Conservation (phyloP, 2,329 filamentous ascomycete genomes). For the Aspergillus thermomutatus region DNA sequence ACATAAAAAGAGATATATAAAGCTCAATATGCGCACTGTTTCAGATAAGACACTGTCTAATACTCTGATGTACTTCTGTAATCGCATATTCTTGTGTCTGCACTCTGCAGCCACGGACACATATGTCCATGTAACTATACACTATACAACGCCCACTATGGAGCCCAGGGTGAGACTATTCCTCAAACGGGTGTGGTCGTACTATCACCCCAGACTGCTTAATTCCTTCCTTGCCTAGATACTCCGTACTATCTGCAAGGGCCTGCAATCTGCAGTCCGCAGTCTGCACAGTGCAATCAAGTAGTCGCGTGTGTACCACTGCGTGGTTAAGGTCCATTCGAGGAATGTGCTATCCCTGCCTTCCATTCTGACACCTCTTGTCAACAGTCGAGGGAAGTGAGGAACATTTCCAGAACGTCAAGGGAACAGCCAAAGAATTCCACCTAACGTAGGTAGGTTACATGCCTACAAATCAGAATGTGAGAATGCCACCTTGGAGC, state of each 20-base stretch:
- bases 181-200: neutral
- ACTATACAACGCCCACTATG: neutral
- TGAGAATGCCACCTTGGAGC: neutral
- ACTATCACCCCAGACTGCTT: neutral
- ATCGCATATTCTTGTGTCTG: neutral
- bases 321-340: neutral
- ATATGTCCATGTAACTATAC: neutral
- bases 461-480: neutral
- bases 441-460: no score
- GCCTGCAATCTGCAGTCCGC: neutral
- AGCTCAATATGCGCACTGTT: neutral
- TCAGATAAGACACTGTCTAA: neutral
- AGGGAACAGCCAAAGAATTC: neutral
- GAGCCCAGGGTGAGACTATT: neutral
- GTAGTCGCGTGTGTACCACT: neutral
- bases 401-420: neutral
- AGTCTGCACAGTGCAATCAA: neutral
- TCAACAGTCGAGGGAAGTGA: neutral
- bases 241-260: neutral
- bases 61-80: neutral
- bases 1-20: neutral
- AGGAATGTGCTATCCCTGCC: neutral
- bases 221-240: neutral
- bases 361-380: neutral
- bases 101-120: no score